A percentile compares a stretch with the other conserved stretches of the same genome.
Conservation (phyloP, 495 filamentous ascomycete species). For the Lindgomyces ingoldianus region DNA sequence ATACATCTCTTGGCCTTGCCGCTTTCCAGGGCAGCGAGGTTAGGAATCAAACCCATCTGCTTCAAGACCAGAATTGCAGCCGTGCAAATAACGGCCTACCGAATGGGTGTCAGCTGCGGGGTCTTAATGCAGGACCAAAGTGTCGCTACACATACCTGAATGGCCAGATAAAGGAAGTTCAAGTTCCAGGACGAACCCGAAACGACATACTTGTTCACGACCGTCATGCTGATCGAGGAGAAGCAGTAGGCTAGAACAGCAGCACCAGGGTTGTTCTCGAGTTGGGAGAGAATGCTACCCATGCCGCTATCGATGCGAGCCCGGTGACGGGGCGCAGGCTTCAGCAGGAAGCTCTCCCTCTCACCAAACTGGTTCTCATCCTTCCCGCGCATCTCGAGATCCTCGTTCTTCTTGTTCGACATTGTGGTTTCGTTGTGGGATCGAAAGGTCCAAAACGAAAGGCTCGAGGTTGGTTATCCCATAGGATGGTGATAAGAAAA, state of each 20-base stretch:
- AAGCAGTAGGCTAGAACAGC: constrained; percentile 12
- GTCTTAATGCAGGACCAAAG: neutral
- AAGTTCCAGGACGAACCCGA: constrained; percentile 11
- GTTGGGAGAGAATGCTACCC: neutral
- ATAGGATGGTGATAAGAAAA: neutral
- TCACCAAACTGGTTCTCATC: constrained; percentile 4
- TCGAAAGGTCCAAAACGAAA: constrained; percentile 3
- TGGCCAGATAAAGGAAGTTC: constrained; percentile 7
- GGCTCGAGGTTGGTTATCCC: neutral
- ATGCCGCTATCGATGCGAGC: constrained; percentile 1
- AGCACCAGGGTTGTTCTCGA: constrained; percentile 5
- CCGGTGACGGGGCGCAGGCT: neutral
- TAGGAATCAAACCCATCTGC: constrained; percentile 6
- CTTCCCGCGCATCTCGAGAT: neutral
- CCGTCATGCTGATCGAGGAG: constrained; percentile 6
- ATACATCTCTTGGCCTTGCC: constrained; percentile 11
- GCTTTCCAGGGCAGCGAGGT: constrained; percentile 1
- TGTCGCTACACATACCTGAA: constrained; percentile 3
- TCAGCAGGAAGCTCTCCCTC: constrained; percentile 7
- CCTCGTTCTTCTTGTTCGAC: constrained; percentile 11
- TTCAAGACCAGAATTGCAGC: constrained; percentile 11
- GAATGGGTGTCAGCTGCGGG: constrained; percentile 1
- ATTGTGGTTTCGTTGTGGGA: constrained; percentile 2
- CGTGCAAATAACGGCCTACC: constrained; percentile 7
- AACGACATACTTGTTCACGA: constrained; percentile 9